phyloP scores from a whole-genome alignment of 2,329 filamentous ascomycete genomes.

The Fusarium bactridioides region DNA sequence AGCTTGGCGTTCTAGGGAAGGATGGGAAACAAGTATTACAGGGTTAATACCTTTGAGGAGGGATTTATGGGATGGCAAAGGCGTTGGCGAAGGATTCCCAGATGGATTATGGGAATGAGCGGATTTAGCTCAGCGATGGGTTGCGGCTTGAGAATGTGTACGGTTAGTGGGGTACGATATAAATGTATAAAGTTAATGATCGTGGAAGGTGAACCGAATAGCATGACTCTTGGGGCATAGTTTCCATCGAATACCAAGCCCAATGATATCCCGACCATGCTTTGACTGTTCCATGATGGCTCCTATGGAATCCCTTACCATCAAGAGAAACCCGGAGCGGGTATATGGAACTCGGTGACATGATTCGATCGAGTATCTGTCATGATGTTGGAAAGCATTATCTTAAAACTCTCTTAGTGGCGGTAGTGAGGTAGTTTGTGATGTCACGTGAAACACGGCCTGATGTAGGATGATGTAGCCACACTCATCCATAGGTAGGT shows the following conservation, averaged over 20 bases:
- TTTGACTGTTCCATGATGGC: background rate
- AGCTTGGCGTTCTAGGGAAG: slow-evolving; percentile 41
- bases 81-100: slow-evolving; percentile 28
- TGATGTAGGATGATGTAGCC: slow-evolving; percentile 30
- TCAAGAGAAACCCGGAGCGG: background rate
- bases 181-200: slow-evolving; percentile 35
- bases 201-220: background rate
- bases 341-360: background rate
- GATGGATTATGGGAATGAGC: slow-evolving; percentile 6
- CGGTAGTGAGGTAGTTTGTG: slow-evolving; percentile 3
- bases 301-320: background rate
- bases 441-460: slow-evolving; percentile 26
- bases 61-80: slow-evolving; percentile 30
- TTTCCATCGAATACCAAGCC: background rate
- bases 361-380: background rate
- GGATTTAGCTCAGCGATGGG: slow-evolving; percentile 18
- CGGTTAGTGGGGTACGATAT: slow-evolving; percentile 30
- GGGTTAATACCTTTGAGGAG: slow-evolving; percentile 2
- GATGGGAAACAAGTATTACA: slow-evolving; percentile 23
- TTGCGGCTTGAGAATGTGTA: slow-evolving; percentile 2
- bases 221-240: background rate
- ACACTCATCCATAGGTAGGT: slow-evolving; percentile 15
- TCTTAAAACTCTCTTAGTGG: background rate
- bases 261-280: background rate
- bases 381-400: slow-evolving; percentile 1